phyloP scores from a whole-genome alignment of 176 grass and related monocot genomes.

The barley (Hordeum vulgare) region MorexV3_pseudomolecules_assembly NC_058519.1:55125341-55125840 shows the following conservation, averaged over 20 bases:
- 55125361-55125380: background rate
- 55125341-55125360: background rate
- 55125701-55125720: slow-evolving; percentile 31
- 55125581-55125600: slow-evolving; percentile 49
- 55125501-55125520: slow-evolving; percentile 8
- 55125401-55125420: background rate
- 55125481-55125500: slow-evolving; percentile 17
- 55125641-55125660: background rate
- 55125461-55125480: slow-evolving; percentile 1
- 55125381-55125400: background rate
- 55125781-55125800: slow-evolving; percentile 31
- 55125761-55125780: slow-evolving; percentile 28
- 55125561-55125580: slow-evolving; percentile 38
- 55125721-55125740: slow-evolving; percentile 33
- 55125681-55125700: slow-evolving; percentile 1
- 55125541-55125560: slow-evolving; percentile 52
- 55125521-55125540: slow-evolving; percentile 12
- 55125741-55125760: slow-evolving; percentile 24
- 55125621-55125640: slow-evolving; percentile 41
- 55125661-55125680: slow-evolving; percentile 34
- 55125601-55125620: slow-evolving; percentile 9
- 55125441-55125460: slow-evolving; percentile 21
- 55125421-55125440: slow-evolving; percentile 24
- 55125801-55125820: slow-evolving; percentile 10
- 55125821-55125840: slow-evolving; percentile 18